Percentiles rank a stretch among this genome's conserved stretches.
Evolutionary conservation across 441 rosid species (phyloP).

Genomic region (Gossypium laxum): DNA sequence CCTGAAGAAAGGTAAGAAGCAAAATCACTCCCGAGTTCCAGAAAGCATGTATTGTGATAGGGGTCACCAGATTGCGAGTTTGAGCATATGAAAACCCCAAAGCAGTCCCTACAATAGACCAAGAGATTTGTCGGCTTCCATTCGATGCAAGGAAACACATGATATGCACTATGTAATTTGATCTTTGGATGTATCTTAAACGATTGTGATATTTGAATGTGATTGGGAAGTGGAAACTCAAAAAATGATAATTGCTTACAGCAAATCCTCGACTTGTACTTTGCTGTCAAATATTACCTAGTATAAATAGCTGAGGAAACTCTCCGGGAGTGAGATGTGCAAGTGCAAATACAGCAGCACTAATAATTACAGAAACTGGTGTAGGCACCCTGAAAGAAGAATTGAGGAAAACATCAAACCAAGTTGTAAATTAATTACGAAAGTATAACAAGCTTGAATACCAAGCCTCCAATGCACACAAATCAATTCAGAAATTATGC

Average conservation of each 20-base stretch:
- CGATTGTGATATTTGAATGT: not conserved
- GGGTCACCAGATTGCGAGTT: slow-evolving; percentile 73
- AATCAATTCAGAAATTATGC: not conserved
- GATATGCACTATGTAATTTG: not conserved
- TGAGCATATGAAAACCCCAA: slow-evolving; percentile 80
- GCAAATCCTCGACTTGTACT: not conserved
- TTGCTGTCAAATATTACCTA: slow-evolving; percentile 34
- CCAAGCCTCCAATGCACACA: not conserved
- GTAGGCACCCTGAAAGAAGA: slow-evolving; percentile 58
- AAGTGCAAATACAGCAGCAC: slow-evolving; percentile 80
- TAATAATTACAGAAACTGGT: slow-evolving; percentile 58
- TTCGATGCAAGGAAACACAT: not conserved
- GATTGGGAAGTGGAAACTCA: not conserved
- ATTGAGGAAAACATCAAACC: slow-evolving; percentile 1
- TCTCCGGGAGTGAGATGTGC: slow-evolving; percentile 85
- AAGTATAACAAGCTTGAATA: not conserved
- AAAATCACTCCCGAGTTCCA: slow-evolving; percentile 83
- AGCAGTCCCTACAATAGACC: slow-evolving; percentile 38
- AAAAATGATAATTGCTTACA: not conserved
- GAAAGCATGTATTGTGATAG: slow-evolving; percentile 67
- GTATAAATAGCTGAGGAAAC: slow-evolving; percentile 71
- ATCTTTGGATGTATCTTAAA: not conserved
- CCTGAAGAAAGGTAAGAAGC: slow-evolving; percentile 81
- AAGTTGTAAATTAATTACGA: not conserved
- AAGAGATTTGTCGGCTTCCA: slow-evolving; percentile 1